Conservation (phyloP, 2,329 filamentous ascomycete genomes). For the Daldinia eschscholtzii region DNA sequence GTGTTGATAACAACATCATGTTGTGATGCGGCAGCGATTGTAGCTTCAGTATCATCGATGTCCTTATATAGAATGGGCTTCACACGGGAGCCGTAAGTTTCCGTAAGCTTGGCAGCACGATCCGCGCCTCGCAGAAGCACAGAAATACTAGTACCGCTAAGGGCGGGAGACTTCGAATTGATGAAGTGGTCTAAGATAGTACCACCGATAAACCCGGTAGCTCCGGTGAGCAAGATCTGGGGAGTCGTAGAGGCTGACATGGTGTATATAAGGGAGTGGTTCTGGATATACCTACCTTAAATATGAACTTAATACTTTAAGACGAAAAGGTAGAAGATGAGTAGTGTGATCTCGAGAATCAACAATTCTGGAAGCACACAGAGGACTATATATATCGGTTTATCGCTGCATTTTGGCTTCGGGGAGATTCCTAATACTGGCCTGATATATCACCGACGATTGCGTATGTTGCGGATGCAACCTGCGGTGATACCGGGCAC, state of each 20-base stretch:
- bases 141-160: slow-evolving; percentile 37
- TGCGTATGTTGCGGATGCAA: neutral
- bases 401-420: neutral
- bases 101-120: slow-evolving; percentile 38
- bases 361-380: neutral
- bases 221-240: slow-evolving; percentile 46
- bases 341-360: neutral
- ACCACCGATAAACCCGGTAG: slow-evolving; percentile 47
- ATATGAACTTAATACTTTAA: neutral
- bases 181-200: slow-evolving; percentile 42
- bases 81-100: slow-evolving; percentile 44
- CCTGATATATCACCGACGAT: neutral
- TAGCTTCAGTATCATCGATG: slow-evolving; percentile 45
- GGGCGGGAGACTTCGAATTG: slow-evolving; percentile 30
- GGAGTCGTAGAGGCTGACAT: slow-evolving; percentile 38
- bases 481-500: neutral
- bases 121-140: slow-evolving; percentile 44
- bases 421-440: slow-evolving; percentile 1
- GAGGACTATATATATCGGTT: neutral
- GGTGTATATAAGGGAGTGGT: slow-evolving; percentile 1
- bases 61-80: slow-evolving; percentile 42
- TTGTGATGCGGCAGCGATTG: slow-evolving; percentile 36
- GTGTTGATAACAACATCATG: slow-evolving; percentile 59
- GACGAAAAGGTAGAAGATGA: neutral
- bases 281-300: neutral